phyloP scores from a whole-genome alignment of 768 basidiomycete species.

The Tephrocybe sp. region DNA sequence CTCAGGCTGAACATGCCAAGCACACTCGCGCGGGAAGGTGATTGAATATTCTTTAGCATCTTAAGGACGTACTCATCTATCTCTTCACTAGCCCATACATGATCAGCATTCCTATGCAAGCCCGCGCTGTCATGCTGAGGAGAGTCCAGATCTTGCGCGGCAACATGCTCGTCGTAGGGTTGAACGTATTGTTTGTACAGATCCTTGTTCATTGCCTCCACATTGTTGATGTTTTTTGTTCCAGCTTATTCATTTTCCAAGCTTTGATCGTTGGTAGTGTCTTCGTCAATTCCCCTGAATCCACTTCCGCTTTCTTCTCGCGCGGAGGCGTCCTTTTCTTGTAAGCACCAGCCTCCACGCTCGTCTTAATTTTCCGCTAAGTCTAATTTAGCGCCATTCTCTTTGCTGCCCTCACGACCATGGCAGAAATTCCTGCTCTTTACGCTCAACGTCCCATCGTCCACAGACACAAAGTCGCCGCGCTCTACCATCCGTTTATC shows the following conservation, averaged over 20 bases:
- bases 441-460: conserved; percentile 62
- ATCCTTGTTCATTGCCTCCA: conserved; percentile 16
- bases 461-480: conserved; percentile 51
- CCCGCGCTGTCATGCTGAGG: conserved; percentile 41
- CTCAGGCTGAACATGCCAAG: conserved; percentile 47
- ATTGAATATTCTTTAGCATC: neutral
- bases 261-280: conserved; percentile 58
- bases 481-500: conserved; percentile 43
- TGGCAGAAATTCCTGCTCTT: conserved; percentile 34
- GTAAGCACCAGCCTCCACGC: conserved; percentile 32
- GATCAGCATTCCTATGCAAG: conserved; percentile 44
- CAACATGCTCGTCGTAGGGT: conserved; percentile 32
- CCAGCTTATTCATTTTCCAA: conserved; percentile 52
- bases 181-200: conserved; percentile 30
- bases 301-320: conserved; percentile 64
- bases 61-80: neutral
- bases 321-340: conserved; percentile 84
- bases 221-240: neutral
- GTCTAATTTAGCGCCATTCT: conserved; percentile 13
- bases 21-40: conserved; percentile 35
- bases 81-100: conserved; percentile 42
- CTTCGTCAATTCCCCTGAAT: conserved; percentile 54
- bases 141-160: conserved; percentile 44
- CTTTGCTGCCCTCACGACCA: conserved; percentile 11
- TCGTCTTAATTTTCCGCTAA: no score